phyloP scores from a whole-genome alignment of 345 rosid genomes.

The Laguncularia racemosa region DNA sequence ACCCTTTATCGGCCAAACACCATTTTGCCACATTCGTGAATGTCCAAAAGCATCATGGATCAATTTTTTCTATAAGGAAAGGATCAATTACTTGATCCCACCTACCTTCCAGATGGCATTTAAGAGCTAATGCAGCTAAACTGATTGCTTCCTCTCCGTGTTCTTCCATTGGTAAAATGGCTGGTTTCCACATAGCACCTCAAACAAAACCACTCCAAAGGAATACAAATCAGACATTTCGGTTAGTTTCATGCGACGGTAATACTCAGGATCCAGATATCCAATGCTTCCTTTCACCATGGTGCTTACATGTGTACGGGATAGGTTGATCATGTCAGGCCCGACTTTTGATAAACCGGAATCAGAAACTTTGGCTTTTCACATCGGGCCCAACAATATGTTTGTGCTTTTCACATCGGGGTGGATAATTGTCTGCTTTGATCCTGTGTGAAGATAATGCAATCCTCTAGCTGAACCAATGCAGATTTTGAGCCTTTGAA shows the following conservation, averaged over 20 bases:
- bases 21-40: not conserved
- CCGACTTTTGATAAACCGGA: slow-evolving; percentile 18
- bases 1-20: no score
- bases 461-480: slow-evolving; percentile 31
- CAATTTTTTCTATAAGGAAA: no score
- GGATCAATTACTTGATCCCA: no score
- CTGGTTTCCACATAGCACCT: slow-evolving; percentile 13
- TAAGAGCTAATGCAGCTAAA: no score
- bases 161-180: not conserved
- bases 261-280: slow-evolving; percentile 18
- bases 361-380: slow-evolving; percentile 11
- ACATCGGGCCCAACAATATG: slow-evolving; percentile 14
- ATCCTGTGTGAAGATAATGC: no score
- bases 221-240: slow-evolving; percentile 20
- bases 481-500: slow-evolving; percentile 30
- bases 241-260: slow-evolving; percentile 9
- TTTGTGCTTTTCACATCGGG: slow-evolving; percentile 17
- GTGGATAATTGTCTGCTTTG: slow-evolving; percentile 16
- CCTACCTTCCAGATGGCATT: no score
- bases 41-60: slow-evolving; percentile 3
- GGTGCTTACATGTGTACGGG: slow-evolving; percentile 2
- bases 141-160: not conserved
- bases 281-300: slow-evolving; percentile 18
- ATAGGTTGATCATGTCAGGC: slow-evolving; percentile 6
- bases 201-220: slow-evolving; percentile 19